A percentile compares a stretch with the other conserved stretches of the same genome.
phyloP scores from a whole-genome alignment of 2,329 filamentous ascomycete species.

The Diaporthe vexans region DNA sequence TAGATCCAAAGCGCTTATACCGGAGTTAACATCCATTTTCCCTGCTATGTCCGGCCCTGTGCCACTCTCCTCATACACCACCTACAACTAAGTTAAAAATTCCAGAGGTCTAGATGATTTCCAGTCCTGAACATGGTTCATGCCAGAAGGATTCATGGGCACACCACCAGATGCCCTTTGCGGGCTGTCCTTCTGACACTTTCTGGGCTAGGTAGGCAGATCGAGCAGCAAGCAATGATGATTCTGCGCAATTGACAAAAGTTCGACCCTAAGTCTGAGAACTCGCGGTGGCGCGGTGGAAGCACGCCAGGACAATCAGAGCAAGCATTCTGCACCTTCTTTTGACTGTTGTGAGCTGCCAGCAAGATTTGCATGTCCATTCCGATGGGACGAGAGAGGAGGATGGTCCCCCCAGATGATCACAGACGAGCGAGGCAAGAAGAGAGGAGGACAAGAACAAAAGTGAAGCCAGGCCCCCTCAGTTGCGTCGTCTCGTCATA shows the following conservation, averaged over 20 bases:
- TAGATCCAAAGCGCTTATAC: neutral
- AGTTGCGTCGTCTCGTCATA: conserved; percentile 25
- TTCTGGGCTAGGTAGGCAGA: neutral
- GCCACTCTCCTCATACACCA: neutral
- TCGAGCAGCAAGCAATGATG: neutral
- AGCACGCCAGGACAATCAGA: neutral
- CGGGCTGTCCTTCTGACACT: no score
- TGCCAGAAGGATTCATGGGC: neutral
- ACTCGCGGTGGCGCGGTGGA: no score
- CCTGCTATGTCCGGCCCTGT: neutral
- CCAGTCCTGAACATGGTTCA: neutral
- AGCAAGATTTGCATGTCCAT: neutral
- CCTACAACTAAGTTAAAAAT: neutral
- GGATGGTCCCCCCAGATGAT: no score
- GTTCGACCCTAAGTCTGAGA: neutral
- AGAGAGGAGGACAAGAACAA: neutral
- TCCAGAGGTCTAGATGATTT: neutral
- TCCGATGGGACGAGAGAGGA: no score
- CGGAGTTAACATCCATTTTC: neutral
- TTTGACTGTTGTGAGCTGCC: neutral
- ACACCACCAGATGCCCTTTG: neutral
- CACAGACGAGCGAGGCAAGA: neutral
- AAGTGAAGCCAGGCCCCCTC: conserved; percentile 4
- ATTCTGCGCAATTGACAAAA: neutral
- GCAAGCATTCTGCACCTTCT: neutral